Evolutionary conservation across 2,329 filamentous ascomycete genomes (phyloP).

Genomic region (Camillea tinctor): DNA sequence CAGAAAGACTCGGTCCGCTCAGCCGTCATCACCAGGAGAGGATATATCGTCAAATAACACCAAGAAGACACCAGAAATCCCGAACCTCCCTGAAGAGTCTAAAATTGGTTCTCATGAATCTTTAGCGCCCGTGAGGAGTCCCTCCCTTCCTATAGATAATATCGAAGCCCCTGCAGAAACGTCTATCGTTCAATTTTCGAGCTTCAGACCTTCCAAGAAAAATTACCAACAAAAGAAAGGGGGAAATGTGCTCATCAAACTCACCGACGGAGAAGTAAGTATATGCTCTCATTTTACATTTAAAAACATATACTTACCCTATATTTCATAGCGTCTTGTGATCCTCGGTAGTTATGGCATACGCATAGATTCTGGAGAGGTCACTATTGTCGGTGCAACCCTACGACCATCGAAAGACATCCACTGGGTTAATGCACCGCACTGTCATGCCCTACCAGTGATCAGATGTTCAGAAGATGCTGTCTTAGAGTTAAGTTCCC

Average conservation of each 20-base stretch:
- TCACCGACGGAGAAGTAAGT: conserved; percentile 31
- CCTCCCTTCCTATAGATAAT: conserved; percentile 8
- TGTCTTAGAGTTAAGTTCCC: conserved; percentile 55
- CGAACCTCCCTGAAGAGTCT: neutral
- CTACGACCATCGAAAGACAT: conserved; percentile 47
- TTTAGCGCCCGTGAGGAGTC: conserved; percentile 1
- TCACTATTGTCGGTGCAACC: conserved; percentile 65
- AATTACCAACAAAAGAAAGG: conserved; percentile 25
- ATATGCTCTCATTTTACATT: neutral
- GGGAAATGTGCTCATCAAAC: conserved; percentile 23
- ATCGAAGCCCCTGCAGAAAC: conserved; percentile 5
- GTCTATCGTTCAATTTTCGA: conserved; percentile 25
- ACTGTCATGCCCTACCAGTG: conserved; percentile 68
- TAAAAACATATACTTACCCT: conserved; percentile 3
- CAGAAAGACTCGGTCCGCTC: conserved; percentile 12
- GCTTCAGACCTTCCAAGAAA: conserved; percentile 26
- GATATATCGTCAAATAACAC: neutral
- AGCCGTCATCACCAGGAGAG: conserved; percentile 2
- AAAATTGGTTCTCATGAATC: neutral
- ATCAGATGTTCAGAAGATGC: conserved; percentile 54
- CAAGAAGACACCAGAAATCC: neutral
- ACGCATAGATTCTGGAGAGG: conserved; percentile 57
- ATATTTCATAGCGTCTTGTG: conserved; percentile 51
- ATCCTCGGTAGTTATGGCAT: conserved; percentile 69
- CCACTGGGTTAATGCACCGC: conserved; percentile 63